Percentiles rank a stretch among this genome's conserved stretches.
Evolutionary conservation across 2,329 filamentous ascomycete genomes (phyloP).

Genomic region (Huntiella abstrusa): DNA sequence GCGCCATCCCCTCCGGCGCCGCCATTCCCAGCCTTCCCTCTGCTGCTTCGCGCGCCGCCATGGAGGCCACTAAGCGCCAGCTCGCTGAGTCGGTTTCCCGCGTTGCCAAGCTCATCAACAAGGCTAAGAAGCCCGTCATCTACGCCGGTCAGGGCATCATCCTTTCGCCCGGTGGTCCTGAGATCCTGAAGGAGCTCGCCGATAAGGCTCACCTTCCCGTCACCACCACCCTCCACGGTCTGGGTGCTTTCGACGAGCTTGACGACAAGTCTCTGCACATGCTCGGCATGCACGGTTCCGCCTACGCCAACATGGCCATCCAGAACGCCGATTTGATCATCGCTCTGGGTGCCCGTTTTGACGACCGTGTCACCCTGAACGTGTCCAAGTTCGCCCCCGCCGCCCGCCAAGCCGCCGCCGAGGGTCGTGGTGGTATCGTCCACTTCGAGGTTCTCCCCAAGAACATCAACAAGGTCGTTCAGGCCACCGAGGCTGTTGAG

Average conservation of each 20-base stretch:
- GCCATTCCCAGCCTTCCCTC: constrained; percentile 65
- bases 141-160: constrained; percentile 88
- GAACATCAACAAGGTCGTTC: constrained; percentile 99
- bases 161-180: constrained; percentile 57
- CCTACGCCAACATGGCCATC: constrained; percentile 96
- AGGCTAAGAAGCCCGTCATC: constrained; percentile 82
- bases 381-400: constrained; percentile 75
- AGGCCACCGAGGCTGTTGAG: constrained; percentile 88
- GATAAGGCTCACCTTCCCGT: constrained; percentile 87
- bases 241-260: constrained; percentile 82
- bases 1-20: constrained; percentile 60
- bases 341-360: constrained; percentile 81
- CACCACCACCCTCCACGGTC: constrained; percentile 83
- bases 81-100: constrained; percentile 55
- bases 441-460: constrained; percentile 99
- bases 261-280: constrained; percentile 92
- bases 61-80: constrained; percentile 53
- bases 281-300: constrained; percentile 95
- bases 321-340: constrained; percentile 94
- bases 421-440: constrained; percentile 80
- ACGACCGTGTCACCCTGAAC: constrained; percentile 78
- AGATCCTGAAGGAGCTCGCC: constrained; percentile 64
- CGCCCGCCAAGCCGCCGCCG: constrained; percentile 65
- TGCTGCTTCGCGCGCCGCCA: constrained; percentile 65
- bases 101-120: constrained; percentile 67